Conservation (phyloP, 2,329 filamentous ascomycete species). For the Neofusicoccum ribis region DNA sequence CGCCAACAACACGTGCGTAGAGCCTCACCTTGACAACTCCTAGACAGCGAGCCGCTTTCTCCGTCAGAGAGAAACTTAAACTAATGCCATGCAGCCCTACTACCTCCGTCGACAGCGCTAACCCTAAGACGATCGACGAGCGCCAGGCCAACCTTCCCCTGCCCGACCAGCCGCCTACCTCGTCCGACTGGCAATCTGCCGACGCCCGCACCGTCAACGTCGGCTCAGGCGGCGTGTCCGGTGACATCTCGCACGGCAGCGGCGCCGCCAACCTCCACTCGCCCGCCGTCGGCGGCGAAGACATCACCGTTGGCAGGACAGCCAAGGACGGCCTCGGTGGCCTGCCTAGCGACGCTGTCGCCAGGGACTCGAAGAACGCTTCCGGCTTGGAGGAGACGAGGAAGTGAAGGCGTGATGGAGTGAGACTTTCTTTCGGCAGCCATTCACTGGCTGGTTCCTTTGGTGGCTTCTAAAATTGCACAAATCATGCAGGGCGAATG, state of each 20-base stretch:
- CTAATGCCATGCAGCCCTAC: slow-evolving; percentile 50
- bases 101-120: slow-evolving; percentile 80
- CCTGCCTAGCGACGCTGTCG: slow-evolving; percentile 62
- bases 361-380: slow-evolving; percentile 47
- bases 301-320: slow-evolving; percentile 59
- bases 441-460: not conserved
- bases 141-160: slow-evolving; percentile 73
- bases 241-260: slow-evolving; percentile 46
- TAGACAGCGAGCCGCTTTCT: not conserved
- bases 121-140: slow-evolving; percentile 69
- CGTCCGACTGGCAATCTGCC: slow-evolving; percentile 76
- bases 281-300: slow-evolving; percentile 48
- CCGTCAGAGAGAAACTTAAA: not conserved
- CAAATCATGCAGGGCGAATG: not conserved
- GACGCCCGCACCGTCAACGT: slow-evolving; percentile 70
- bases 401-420: not conserved
- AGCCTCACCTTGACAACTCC: too few relatives aligned
- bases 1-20: slow-evolving; percentile 12
- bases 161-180: slow-evolving; percentile 72
- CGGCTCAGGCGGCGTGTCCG: slow-evolving; percentile 57
- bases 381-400: slow-evolving; percentile 44
- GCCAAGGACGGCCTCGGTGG: slow-evolving; percentile 58
- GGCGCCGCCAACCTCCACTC: slow-evolving; percentile 48
- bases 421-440: not conserved
- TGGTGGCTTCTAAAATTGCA: not conserved